Percentiles rank a stretch among this genome's conserved stretches.
Evolutionary conservation across 1,139 yeast species (phyloP).

Genomic region (Yamadazyma diospyri): DNA sequence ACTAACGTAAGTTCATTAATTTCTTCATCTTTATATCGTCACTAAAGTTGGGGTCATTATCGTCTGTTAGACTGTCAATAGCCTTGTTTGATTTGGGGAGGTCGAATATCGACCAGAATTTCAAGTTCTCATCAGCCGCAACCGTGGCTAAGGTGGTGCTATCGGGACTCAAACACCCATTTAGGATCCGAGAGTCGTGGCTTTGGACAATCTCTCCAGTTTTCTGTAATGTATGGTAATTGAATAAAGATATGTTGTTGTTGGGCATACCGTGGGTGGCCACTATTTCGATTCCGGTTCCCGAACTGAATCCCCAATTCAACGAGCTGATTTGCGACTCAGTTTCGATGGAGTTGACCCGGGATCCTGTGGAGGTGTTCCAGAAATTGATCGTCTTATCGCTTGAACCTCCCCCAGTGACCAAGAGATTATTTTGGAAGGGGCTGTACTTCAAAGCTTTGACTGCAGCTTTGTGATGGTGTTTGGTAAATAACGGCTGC

Average conservation of each 20-base stretch:
- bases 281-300: slow-evolving; percentile 77
- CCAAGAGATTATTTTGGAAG: slow-evolving; percentile 72
- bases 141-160: slow-evolving; percentile 88
- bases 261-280: slow-evolving; percentile 95
- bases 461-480: slow-evolving; percentile 89
- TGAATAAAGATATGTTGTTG: slow-evolving; percentile 78
- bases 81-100: slow-evolving; percentile 30
- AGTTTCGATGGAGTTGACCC: slow-evolving; percentile 83
- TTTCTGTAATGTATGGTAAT: slow-evolving; percentile 81
- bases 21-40: slow-evolving; percentile 22
- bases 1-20: slow-evolving; percentile 25
- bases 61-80: slow-evolving; percentile 24
- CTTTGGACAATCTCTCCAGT: slow-evolving; percentile 86
- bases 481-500: slow-evolving; percentile 71
- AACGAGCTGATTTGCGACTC: slow-evolving; percentile 93
- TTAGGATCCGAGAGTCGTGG: slow-evolving; percentile 85
- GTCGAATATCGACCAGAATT: slow-evolving; percentile 92
- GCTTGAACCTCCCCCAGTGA: slow-evolving; percentile 95
- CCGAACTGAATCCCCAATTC: slow-evolving; percentile 80
- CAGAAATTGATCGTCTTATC: slow-evolving; percentile 92
- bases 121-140: slow-evolving; percentile 94
- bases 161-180: slow-evolving; percentile 86
- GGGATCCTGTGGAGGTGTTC: slow-evolving; percentile 89
- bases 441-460: slow-evolving; percentile 98
- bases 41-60: slow-evolving; percentile 25